These are phyloP conservation scores for Pichia sp. DNA, from an alignment of 1,139 yeast species.

Conservation along the genomic window DNA sequence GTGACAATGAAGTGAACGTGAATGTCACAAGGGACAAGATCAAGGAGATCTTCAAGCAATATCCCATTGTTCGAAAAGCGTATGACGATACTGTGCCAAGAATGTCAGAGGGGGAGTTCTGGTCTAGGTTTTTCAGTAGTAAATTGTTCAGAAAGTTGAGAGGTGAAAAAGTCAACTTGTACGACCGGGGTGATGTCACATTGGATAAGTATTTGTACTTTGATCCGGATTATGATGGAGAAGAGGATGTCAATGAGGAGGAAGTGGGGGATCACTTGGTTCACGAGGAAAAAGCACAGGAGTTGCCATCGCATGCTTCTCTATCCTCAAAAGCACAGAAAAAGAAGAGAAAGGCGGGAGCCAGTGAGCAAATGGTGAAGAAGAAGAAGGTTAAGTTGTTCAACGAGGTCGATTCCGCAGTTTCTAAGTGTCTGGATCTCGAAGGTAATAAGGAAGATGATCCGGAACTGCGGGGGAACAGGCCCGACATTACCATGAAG, in stretches of 20 bases:
- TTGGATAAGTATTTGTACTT: slow-evolving; percentile 76
- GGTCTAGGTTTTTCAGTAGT: slow-evolving; percentile 96
- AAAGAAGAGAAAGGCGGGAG: slow-evolving; percentile 12
- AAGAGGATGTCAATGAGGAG: slow-evolving; percentile 33
- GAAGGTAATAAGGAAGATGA: slow-evolving; percentile 80
- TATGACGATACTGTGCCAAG: slow-evolving; percentile 88
- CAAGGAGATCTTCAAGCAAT: slow-evolving; percentile 84
- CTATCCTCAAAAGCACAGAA: slow-evolving; percentile 8
- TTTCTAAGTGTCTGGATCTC: slow-evolving; percentile 64
- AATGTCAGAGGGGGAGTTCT: slow-evolving; percentile 83
- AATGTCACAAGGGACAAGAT: slow-evolving; percentile 88
- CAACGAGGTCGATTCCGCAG: slow-evolving; percentile 36
- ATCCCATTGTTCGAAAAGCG: slow-evolving; percentile 88
- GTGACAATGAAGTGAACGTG: slow-evolving; percentile 87
- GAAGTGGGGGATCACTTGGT: slow-evolving; percentile 14
- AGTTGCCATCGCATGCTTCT: neutral
- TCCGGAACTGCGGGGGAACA: slow-evolving; percentile 69
- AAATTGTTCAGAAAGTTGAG: slow-evolving; percentile 79
- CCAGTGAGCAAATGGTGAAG: slow-evolving; percentile 19
- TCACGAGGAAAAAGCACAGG: slow-evolving; percentile 6
- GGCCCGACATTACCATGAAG: slow-evolving; percentile 88
- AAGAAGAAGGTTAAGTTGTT: slow-evolving; percentile 29
- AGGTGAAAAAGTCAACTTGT: slow-evolving; percentile 77
- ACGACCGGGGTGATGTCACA: slow-evolving; percentile 78
- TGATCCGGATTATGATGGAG: slow-evolving; percentile 48